These are phyloP conservation scores for Microascus cirrosus DNA, from an alignment of 2,329 filamentous ascomycete genomes.

Conservation along the genomic window DNA sequence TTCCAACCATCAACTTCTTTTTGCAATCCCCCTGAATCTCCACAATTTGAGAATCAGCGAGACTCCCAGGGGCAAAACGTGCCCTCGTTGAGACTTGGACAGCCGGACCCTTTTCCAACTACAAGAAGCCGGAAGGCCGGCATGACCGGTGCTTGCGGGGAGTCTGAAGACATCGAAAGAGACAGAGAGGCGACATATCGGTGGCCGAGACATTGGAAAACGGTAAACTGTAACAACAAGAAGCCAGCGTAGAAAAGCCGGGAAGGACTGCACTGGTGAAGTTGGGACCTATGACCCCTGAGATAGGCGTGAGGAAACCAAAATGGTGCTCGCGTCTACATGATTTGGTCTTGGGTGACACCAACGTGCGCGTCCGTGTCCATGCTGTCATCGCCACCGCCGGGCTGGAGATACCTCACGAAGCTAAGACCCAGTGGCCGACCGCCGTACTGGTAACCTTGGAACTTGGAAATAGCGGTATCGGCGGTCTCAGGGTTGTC, in stretches of 20 bases:
- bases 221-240: neutral
- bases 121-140: neutral
- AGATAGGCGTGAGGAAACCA: neutral
- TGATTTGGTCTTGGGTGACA: conserved; percentile 96
- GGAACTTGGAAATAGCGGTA: conserved; percentile 93
- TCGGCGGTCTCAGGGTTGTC: conserved; percentile 74
- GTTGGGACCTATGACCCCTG: neutral
- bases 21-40: neutral
- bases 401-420: conserved; percentile 78
- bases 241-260: neutral
- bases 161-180: neutral
- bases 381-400: conserved; percentile 48
- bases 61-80: neutral
- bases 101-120: neutral
- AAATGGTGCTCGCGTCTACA: conserved; percentile 39
- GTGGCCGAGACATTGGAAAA: neutral
- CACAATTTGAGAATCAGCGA: neutral
- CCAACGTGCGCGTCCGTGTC: conserved; percentile 66
- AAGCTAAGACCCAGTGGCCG: conserved; percentile 87
- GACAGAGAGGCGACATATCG: neutral
- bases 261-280: neutral
- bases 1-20: neutral
- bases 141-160: neutral
- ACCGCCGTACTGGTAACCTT: conserved; percentile 92
- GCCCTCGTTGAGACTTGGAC: neutral